Base-by-base conservation (phyloP, 73 alveolate species). In the Paramecium pentaurelia region DNA sequence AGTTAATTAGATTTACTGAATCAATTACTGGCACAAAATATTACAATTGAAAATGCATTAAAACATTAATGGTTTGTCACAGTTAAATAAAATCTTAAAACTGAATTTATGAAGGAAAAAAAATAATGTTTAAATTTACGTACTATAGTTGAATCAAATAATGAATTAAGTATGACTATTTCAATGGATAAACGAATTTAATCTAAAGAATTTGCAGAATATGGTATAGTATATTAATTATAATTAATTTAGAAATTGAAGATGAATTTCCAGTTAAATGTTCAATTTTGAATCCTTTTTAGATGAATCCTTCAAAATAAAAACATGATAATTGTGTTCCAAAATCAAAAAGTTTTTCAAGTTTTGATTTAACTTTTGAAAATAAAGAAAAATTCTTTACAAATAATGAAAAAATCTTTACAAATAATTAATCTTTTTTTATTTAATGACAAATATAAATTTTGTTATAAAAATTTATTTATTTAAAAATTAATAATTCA, bases 331-430 rank as follows among this genome's bases (percentile, higher is more conserved):
- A 14, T 6, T 16, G 38, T 38, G 40, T 73, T 12, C 2, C 3
- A 40, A 73, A 37, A 73, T 73, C 87, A 73, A 73, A 73, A 44
- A 73, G 59, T 30, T 73, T 16, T 73, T 73, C 87, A 8, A 40
- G 37, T 37, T 73, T 73, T 34, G 30, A 34, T 37, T 32, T n/a
- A 54, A 3, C 4, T 54, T 54, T 54, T 18, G 70, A n/a, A n/a
- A 54, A 54, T 54, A 16, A 54, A 49, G 60, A 49, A 49, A 49
- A 54, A 34, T 54, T 18, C 70, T 54, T 54, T 22, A 22, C 25
- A 22, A 22, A 22, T 22, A 22, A 22, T 22, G 25, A 22, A 22
- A 22, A 22, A 22, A 22, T 22, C 25, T 22, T 22, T 54, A 2
- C 11, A 54, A 54, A 54, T 54, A 34, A 18, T 3, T 54, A 54